phyloP scores from a whole-genome alignment of 208 protist species.

The Trypanosoma scelopori region DNA sequence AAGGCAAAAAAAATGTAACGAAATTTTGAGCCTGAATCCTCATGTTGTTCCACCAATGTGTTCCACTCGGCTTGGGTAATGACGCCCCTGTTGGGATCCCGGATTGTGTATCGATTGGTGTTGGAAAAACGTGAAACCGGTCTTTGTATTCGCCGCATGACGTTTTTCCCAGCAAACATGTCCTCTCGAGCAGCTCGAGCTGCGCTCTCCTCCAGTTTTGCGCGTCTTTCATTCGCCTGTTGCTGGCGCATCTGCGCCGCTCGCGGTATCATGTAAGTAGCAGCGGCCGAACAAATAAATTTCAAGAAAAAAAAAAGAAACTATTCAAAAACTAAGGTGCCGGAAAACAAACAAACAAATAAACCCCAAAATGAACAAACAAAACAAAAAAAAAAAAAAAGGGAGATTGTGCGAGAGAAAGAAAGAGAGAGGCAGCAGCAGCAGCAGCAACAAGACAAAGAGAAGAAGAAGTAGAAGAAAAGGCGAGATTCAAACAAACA shows the following conservation, averaged over 20 bases:
- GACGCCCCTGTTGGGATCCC: conserved; percentile 65
- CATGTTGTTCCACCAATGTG: conserved; percentile 66
- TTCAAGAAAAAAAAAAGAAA: conserved; percentile 7
- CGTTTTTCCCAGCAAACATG: conserved; percentile 35
- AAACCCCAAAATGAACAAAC: conserved; percentile 1
- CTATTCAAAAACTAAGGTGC: too few species aligned
- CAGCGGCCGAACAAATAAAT: not conserved
- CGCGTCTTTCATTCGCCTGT: conserved; percentile 59
- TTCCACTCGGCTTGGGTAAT: conserved; percentile 84
- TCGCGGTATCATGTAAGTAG: conserved; percentile 85
- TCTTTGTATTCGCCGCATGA: conserved; percentile 18
- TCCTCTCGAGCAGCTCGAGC: conserved; percentile 44
- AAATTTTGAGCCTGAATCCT: conserved; percentile 75
- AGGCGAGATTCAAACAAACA: conserved; percentile 8
- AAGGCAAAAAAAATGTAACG: conserved; percentile 61
- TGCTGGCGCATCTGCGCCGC: conserved; percentile 73
- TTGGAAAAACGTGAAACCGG: conserved; percentile 23
- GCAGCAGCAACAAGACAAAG: not conserved
- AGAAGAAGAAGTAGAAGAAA: conserved; percentile 4
- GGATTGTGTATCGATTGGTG: conserved; percentile 34
- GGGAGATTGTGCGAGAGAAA: too few species aligned
- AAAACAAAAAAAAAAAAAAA: conserved; percentile 6
- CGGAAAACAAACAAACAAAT: too few species aligned
- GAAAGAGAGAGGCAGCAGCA: too few species aligned
- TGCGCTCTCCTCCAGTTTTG: conserved; percentile 52